Conservation (phyloP, 768 basidiomycete species). For the Lanmaoa pseudosensibilis region DNA sequence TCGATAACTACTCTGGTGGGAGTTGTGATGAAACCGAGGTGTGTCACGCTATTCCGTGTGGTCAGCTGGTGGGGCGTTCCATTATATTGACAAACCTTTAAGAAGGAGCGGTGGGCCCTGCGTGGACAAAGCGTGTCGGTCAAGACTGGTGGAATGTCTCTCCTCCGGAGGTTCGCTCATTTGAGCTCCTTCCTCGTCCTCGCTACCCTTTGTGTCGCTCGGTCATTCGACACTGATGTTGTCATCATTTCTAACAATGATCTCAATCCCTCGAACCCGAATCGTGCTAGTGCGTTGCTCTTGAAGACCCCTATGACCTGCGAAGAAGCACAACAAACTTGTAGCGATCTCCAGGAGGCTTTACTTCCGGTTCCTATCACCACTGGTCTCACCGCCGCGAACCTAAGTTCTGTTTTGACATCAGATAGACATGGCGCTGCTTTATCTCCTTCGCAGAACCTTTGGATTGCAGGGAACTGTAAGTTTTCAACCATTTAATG, state of each 20-base stretch:
- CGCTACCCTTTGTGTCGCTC: too few species aligned
- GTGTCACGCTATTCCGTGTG: too few species aligned
- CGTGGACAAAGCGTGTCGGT: too few species aligned
- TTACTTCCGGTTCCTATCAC: constrained; percentile 3
- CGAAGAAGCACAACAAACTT: constrained; percentile 2
- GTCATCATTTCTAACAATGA: constrained; percentile 17
- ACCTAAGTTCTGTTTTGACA: neutral
- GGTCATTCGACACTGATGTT: neutral
- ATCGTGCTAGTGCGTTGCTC: constrained; percentile 12
- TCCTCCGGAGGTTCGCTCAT: too few species aligned
- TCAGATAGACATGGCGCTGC: constrained; percentile 5
- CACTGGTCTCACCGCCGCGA: constrained; percentile 1
- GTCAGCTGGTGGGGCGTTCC: too few species aligned
- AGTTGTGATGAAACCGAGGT: too few species aligned
- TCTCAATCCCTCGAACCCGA: constrained; percentile 10
- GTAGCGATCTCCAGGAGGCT: constrained; percentile 1
- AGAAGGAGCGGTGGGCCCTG: too few species aligned
- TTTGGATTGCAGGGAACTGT: constrained; percentile 8
- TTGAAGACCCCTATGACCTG: constrained; percentile 8
- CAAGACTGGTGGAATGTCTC: too few species aligned
- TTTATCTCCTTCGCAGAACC: constrained; percentile 1
- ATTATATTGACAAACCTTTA: too few species aligned
- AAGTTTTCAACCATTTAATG: neutral
- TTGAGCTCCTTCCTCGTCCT: too few species aligned
- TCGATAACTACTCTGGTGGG: too few species aligned